phyloP scores from a whole-genome alignment of 2,329 filamentous ascomycete genomes.

The Zasmidium cellare region DNA sequence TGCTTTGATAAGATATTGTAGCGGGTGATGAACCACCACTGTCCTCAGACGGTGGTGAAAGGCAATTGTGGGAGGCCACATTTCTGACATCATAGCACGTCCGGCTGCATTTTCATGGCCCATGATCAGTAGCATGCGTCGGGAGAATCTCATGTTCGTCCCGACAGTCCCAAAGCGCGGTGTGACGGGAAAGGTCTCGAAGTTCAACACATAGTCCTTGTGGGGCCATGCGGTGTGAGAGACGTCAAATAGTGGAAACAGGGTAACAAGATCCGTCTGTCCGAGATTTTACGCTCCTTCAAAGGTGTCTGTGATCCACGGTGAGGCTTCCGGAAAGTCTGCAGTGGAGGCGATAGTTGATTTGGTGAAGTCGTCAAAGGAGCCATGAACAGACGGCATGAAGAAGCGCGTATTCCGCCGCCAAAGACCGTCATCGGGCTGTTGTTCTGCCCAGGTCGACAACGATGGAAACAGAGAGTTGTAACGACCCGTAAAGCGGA shows the following conservation, averaged over 20 bases:
- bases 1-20: too few species aligned
- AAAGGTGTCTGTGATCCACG: too few species aligned
- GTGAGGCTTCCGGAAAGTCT: too few species aligned
- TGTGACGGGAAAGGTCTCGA: slow-evolving; percentile 43
- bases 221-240: too few species aligned
- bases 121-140: slow-evolving; percentile 79
- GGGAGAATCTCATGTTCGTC: slow-evolving; percentile 80
- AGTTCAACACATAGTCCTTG: too few species aligned
- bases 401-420: slow-evolving; percentile 60
- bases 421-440: slow-evolving; percentile 60
- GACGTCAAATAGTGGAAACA: slow-evolving; percentile 56
- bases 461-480: slow-evolving; percentile 74
- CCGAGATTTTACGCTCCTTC: too few species aligned
- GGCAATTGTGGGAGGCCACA: slow-evolving; percentile 88
- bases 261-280: slow-evolving; percentile 86
- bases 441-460: slow-evolving; percentile 52
- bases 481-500: slow-evolving; percentile 75
- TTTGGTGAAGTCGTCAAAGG: too few species aligned
- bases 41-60: slow-evolving; percentile 92
- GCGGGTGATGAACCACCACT: slow-evolving; percentile 87
- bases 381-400: slow-evolving; percentile 53
- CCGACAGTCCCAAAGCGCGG: slow-evolving; percentile 84
- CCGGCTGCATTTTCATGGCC: slow-evolving; percentile 86
- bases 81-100: slow-evolving; percentile 90
- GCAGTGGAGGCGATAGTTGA: too few species aligned